Evolutionary conservation across 352 stramenopile species (phyloP).

Genomic region (Phytophthora sansomeana): DNA sequence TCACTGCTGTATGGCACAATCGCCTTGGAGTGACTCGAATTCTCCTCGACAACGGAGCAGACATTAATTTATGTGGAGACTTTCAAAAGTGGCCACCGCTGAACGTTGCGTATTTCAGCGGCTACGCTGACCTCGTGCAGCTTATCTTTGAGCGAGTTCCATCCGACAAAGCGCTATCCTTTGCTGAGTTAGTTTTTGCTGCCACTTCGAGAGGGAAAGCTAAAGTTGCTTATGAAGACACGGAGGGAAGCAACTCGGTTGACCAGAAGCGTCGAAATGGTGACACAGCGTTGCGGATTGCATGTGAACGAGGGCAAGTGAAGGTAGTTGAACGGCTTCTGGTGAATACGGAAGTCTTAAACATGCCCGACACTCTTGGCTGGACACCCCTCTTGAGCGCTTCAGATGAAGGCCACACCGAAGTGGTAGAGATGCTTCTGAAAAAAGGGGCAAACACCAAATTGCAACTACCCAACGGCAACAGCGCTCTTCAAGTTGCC

Average conservation of each 20-base stretch:
- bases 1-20: conserved; percentile 14
- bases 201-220: neutral
- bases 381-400: conserved; percentile 6
- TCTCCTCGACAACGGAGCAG: conserved; percentile 15
- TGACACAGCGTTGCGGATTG: conserved; percentile 1
- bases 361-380: neutral
- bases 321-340: neutral
- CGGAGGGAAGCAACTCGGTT: neutral
- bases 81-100: conserved; percentile 11
- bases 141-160: conserved; percentile 9
- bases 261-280: conserved; percentile 2
- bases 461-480: neutral
- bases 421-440: conserved; percentile 7
- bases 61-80: conserved; percentile 15
- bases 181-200: conserved; percentile 2
- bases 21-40: conserved; percentile 12
- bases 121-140: conserved; percentile 14
- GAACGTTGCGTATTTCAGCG: conserved; percentile 19
- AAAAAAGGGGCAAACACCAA: conserved; percentile 3
- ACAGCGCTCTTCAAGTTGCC: neutral
- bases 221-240: neutral
- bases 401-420: conserved; percentile 1
- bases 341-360: neutral
- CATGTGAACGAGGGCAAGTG: neutral
- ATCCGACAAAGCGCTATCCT: neutral